Evolutionary conservation across 208 protist genomes (phyloP), one percentile per base, ranked within the genome.

Genomic region (Herpetomonas muscarum): DNA sequence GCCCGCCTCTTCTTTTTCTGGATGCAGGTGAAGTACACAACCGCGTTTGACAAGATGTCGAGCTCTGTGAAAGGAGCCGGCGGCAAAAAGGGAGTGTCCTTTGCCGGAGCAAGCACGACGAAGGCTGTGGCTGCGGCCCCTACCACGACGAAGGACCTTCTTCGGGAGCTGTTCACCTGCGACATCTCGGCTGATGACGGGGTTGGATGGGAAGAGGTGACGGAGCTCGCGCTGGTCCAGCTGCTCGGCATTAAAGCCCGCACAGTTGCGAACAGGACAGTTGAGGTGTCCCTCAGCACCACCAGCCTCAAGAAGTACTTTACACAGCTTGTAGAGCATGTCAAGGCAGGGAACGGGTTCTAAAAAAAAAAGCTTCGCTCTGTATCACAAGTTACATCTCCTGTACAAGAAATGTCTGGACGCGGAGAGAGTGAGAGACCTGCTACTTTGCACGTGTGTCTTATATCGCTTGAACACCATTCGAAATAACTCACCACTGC

Each of bases 131-230:
- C 9, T 19, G 15, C 5, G 4, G 15, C 15, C 5, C 15, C 15
- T 6, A 49, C 64, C 2, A 30, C 30, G 29, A 17, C 15, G 0
- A 31, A 76, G 17, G 64, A 80, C 21, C 41, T 87, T 24, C 67
- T 97, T 6, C 54, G 69, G 36, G 64, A 68, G 2, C 52, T 91
- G 7, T 77, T 94, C 49, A 57, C 68, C 3, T 91, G 83, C 64
- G 48, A 69, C 29, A 74, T 91, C 44, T 61, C 58, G 6, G 69
- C 74, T 47, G 75, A 76, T 28, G 62, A 67, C 37, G 70, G 70
- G 1, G 66, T 70, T 21, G 85, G 80, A 7, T 98, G 95, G 95
- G 96, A 98, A 61, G 96, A 97, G 65, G 53, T 64, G 17, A 90
- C 82, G 6, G 82, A 94, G 32, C 75, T 76, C 24, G 73, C 79